Conservation (phyloP, 257 asterid species). For the Penstemon eatonii region DNA sequence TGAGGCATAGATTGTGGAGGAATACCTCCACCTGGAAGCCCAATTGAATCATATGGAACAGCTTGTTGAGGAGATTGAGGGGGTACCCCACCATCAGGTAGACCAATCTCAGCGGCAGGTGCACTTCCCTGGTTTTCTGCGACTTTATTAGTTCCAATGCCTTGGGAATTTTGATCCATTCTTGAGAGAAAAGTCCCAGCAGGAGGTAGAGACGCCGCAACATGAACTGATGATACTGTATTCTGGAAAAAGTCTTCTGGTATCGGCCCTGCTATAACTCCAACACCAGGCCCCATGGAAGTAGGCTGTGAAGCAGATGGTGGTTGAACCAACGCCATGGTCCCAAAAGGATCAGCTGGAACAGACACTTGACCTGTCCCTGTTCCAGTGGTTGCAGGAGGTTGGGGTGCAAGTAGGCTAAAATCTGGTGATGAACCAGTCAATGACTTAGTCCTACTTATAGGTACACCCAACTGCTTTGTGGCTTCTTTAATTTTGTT, state of each 20-base stretch:
- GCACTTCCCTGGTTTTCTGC: slow-evolving; percentile 52
- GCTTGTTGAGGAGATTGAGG: slow-evolving; percentile 75
- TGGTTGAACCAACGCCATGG: slow-evolving; percentile 57
- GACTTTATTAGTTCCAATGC: slow-evolving; percentile 42
- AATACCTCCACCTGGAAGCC: slow-evolving; percentile 87
- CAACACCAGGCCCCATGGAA: slow-evolving; percentile 54
- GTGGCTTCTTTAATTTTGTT: slow-evolving; percentile 98
- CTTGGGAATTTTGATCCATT: slow-evolving; percentile 68
- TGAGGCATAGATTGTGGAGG: slow-evolving; percentile 69
- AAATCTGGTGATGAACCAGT: slow-evolving; percentile 77
- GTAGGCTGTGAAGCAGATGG: slow-evolving; percentile 51
- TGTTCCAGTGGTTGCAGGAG: slow-evolving; percentile 47
- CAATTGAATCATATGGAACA: slow-evolving; percentile 50
- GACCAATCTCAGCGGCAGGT: slow-evolving; percentile 50
- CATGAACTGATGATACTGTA: slow-evolving; percentile 85
- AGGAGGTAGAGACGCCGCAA: slow-evolving; percentile 82
- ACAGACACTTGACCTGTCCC: slow-evolving; percentile 51
- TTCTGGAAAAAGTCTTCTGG: slow-evolving; percentile 99
- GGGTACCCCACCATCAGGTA: slow-evolving; percentile 75
- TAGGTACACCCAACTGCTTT: slow-evolving; percentile 77
- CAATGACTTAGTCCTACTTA: slow-evolving; percentile 76
- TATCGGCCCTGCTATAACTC: slow-evolving; percentile 74
- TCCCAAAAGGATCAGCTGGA: slow-evolving; percentile 77
- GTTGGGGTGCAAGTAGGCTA: slow-evolving; percentile 62
- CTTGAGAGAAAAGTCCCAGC: slow-evolving; percentile 75